phyloP scores from a whole-genome alignment of 495 filamentous ascomycete genomes.

The Xylaria cubensis region DNA sequence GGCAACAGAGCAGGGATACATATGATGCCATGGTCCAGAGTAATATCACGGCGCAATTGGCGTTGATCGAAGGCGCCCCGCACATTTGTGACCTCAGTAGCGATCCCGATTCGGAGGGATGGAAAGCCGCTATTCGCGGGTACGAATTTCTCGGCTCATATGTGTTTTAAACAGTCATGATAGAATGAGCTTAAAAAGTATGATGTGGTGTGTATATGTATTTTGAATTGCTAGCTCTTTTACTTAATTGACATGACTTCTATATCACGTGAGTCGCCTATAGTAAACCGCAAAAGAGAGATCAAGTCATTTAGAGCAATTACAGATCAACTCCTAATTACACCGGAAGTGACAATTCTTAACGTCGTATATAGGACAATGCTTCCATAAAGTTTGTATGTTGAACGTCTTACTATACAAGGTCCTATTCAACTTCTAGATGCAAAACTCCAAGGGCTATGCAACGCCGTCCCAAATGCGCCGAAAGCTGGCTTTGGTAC shows the following conservation, averaged over 20 bases:
- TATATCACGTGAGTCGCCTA: not conserved
- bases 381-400: not conserved
- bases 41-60: conserved; percentile 37
- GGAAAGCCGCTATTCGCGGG: conserved; percentile 38
- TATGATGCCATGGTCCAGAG: conserved; percentile 34
- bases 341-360: not conserved
- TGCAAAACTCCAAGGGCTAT: conserved; percentile 15
- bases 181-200: not conserved
- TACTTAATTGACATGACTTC: not conserved
- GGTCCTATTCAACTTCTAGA: not conserved
- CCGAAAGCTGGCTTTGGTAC: not conserved
- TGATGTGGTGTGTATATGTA: not conserved
- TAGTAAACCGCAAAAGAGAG: not conserved
- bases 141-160: conserved; percentile 42
- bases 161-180: not conserved
- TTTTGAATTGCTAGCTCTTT: not conserved
- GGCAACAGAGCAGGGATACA: conserved; percentile 44
- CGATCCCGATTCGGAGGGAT: conserved; percentile 34
- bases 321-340: no score
- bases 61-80: conserved; percentile 38
- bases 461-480: conserved; percentile 1
- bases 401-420: not conserved
- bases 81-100: conserved; percentile 50
- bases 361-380: not conserved
- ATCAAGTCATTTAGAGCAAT: not conserved